A percentile compares a stretch with the other conserved stretches of the same genome.
Conservation (phyloP, 495 filamentous ascomycete genomes). For the Trichoderma parareesei region DNA sequence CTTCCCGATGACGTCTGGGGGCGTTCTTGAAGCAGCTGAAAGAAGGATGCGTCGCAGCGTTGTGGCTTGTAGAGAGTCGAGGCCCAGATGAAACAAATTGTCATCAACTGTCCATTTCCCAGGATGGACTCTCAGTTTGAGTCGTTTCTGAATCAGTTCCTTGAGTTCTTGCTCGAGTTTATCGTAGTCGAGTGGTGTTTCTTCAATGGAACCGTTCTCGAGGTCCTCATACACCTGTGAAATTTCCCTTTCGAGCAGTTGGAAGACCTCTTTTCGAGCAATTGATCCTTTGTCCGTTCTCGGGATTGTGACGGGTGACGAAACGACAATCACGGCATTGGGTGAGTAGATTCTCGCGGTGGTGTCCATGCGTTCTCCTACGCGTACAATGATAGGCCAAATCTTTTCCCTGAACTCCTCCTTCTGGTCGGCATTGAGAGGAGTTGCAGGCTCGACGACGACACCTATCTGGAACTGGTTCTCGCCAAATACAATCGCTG, state of each 20-base stretch:
- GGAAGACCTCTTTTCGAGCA: conserved; percentile 23
- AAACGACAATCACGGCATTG: conserved; percentile 22
- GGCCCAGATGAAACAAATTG: conserved; percentile 30
- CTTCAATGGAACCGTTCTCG: conserved; percentile 8
- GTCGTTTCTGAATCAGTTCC: not conserved
- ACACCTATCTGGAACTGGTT: conserved; percentile 29
- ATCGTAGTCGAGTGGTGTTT: not conserved
- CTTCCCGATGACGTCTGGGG: not conserved
- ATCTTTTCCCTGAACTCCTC: conserved; percentile 17
- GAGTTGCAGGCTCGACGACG: conserved; percentile 29
- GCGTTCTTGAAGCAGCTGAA: not conserved
- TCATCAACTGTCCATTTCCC: conserved; percentile 11
- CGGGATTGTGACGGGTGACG: conserved; percentile 15
- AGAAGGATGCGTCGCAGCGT: not conserved
- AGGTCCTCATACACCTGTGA: conserved; percentile 19
- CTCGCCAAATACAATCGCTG: conserved; percentile 29
- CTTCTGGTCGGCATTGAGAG: not conserved
- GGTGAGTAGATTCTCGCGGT: conserved; percentile 22
- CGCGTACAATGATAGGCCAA: conserved; percentile 23
- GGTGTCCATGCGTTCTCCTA: conserved; percentile 20
- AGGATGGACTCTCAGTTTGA: not conserved
- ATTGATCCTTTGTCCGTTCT: conserved; percentile 31
- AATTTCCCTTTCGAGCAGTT: conserved; percentile 23
- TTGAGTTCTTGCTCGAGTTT: conserved; percentile 14
- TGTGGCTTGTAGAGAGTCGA: conserved; percentile 24